These are phyloP conservation scores for Tetrahymena borealis DNA, from an alignment of 73 alveolate genomes.

Conservation along the genomic window DNA sequence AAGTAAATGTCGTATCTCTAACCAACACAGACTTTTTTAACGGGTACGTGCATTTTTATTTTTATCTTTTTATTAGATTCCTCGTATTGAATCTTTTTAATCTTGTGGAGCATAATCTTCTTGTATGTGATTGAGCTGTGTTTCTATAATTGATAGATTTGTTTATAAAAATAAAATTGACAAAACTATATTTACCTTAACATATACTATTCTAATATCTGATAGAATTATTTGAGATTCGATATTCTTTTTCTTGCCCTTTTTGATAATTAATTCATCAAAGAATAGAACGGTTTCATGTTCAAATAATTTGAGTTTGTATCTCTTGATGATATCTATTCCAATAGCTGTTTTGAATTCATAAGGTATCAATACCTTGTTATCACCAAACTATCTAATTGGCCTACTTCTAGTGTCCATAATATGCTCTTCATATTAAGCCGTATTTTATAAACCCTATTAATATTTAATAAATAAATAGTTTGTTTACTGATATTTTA, in stretches of 20 bases:
- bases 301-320: constrained; percentile 21
- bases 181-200: neutral
- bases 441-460: constrained; percentile 24
- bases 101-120: constrained; percentile 31
- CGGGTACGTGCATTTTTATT: neutral
- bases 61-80: neutral
- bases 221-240: constrained; percentile 37
- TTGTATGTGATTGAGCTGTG: constrained; percentile 36
- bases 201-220: constrained; percentile 31
- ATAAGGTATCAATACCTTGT: constrained; percentile 14
- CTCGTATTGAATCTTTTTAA: constrained; percentile 7
- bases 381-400: constrained; percentile 34
- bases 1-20: neutral
- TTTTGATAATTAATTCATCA: constrained; percentile 23
- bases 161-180: neutral
- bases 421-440: constrained; percentile 39
- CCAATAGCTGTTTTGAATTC: constrained; percentile 41
- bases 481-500: too few relatives aligned
- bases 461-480: too few relatives aligned
- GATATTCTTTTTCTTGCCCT: neutral
- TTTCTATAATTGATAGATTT: neutral
- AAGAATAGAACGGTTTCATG: constrained; percentile 30
- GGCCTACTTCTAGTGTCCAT: constrained; percentile 47
- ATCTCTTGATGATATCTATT: constrained; percentile 40
- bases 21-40: neutral